These are phyloP conservation scores for Puccinia horiana DNA, from an alignment of 1,284 basidiomycete species.

Conservation along the genomic window DNA sequence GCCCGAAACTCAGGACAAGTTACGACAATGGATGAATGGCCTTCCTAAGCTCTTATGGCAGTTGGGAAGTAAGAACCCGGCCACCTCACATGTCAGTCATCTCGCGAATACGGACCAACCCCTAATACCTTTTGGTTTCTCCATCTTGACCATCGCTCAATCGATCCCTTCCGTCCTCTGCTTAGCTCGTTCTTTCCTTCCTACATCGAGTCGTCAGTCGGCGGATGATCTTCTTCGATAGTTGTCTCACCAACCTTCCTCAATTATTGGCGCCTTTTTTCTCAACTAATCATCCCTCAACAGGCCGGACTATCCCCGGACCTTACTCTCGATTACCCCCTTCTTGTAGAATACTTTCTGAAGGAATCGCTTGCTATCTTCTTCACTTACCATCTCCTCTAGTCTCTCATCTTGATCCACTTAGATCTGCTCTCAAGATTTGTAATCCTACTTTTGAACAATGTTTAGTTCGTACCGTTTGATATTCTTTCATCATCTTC, in stretches of 20 bases:
- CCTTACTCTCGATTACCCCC: conserved; percentile 33
- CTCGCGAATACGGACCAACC: background rate
- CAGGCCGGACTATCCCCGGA: conserved; percentile 9
- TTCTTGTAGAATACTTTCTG: conserved; percentile 4
- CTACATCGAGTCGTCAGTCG: conserved; percentile 25
- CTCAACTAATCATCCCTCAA: conserved; percentile 14
- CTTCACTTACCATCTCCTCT: background rate
- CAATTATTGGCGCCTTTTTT: conserved; percentile 34
- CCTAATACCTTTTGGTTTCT: no score
- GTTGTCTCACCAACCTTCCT: background rate
- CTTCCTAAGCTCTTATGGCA: conserved; percentile 45
- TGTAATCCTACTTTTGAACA: background rate
- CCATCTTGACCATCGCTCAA: no score
- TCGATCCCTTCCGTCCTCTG: background rate
- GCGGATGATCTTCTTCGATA: conserved; percentile 32
- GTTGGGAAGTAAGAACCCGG: conserved; percentile 29
- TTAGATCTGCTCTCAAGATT: background rate
- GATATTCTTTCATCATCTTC: no score
- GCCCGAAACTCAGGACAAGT: conserved; percentile 20
- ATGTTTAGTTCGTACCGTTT: background rate
- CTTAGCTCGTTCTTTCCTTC: conserved; percentile 33
- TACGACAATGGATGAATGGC: conserved; percentile 38
- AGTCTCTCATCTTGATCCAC: no score
- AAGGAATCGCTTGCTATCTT: conserved; percentile 41
- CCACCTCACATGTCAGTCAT: conserved; percentile 24